Evolutionary conservation across 345 rosid species (phyloP), one percentile per base, ranked within the genome.

Genomic region (Eucalyptus marginata): DNA sequence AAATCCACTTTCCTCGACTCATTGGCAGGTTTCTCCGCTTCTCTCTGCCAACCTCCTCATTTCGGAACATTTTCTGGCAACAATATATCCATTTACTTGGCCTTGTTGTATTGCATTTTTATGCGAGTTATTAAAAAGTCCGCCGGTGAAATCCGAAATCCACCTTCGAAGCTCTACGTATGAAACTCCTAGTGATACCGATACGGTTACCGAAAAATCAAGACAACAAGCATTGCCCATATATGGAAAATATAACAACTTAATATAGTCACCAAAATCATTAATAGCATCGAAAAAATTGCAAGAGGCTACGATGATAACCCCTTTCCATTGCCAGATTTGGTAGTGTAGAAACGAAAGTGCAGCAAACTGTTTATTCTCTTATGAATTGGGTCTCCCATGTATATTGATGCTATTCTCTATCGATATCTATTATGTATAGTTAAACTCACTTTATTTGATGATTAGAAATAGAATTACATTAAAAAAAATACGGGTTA

Each of bases 1-100:
- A 93, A 92, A 87, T 91, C 93, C 36, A 91, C 92, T 17, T 87
- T 93, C 11, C 94, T 93, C 20, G 91, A 92, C 58, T 84, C 93
- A 9, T 88, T 93, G 89, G 91, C 93, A 56, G 93, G 93, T 93
- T 18, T 33, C 81, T 36, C 81, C 18, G 14, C 81, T 71, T 22
- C 81, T 36, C 27, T 36, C 27, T 76, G 83, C 83, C 83, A 36
- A 36, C 27, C 46, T 20, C 3, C 13, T 17, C 83, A 10, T 36
- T 36, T 17, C 3, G 15, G 83, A 22, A 10, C 83, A 76, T 20
- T 36, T 18, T 36, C 25, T 17, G 1, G 46, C 81, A 33, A 33
- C 20, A 17, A 71, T 36, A 71, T 14, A 9, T 36, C 81, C 46
- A 71, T 71, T 5, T 5, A 36, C 46, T 71, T 36, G 5, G 46